These are phyloP conservation scores for Boehmeria nivea DNA, from an alignment of 306 rosid genomes.

Conservation along the genomic window DNA sequence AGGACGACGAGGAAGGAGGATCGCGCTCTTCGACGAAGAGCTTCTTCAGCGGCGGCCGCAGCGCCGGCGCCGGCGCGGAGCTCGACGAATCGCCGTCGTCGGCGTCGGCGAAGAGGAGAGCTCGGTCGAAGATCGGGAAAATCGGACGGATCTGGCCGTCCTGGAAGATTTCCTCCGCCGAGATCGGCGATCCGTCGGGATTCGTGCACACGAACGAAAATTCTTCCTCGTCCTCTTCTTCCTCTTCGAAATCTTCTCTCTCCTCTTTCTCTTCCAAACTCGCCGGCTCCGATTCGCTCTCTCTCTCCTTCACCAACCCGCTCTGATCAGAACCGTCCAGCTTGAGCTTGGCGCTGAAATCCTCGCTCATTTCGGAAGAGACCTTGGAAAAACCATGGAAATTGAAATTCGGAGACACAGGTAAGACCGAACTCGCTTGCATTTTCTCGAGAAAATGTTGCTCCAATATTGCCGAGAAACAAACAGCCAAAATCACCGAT, in stretches of 20 bases:
- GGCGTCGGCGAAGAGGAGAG: conserved; percentile 40
- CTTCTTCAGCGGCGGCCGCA: conserved; percentile 45
- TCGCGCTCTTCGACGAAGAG: conserved; percentile 38
- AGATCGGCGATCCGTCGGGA: conserved; percentile 47
- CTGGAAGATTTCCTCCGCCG: conserved; percentile 64
- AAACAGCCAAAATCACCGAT: neutral
- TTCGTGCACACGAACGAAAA: conserved; percentile 53
- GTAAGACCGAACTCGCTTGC: conserved; percentile 33
- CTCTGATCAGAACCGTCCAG: no score
- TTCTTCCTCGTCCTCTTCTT: conserved; percentile 43
- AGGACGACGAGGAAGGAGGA: conserved; percentile 11
- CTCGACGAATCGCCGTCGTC: conserved; percentile 20
- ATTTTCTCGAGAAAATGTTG: conserved; percentile 20
- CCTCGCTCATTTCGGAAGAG: conserved; percentile 14
- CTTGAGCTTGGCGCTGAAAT: conserved; percentile 33
- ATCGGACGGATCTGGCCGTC: conserved; percentile 73
- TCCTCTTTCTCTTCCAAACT: neutral
- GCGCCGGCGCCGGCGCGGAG: neutral
- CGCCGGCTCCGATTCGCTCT: neutral
- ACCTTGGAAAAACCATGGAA: conserved; percentile 2
- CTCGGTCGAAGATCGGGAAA: conserved; percentile 55
- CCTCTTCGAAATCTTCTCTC: neutral
- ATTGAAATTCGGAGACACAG: conserved; percentile 16
- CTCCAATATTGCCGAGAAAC: neutral
- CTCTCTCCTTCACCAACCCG: neutral